phyloP scores from a whole-genome alignment of 352 stramenopile species.

The Phytophthora agathidicida region DNA sequence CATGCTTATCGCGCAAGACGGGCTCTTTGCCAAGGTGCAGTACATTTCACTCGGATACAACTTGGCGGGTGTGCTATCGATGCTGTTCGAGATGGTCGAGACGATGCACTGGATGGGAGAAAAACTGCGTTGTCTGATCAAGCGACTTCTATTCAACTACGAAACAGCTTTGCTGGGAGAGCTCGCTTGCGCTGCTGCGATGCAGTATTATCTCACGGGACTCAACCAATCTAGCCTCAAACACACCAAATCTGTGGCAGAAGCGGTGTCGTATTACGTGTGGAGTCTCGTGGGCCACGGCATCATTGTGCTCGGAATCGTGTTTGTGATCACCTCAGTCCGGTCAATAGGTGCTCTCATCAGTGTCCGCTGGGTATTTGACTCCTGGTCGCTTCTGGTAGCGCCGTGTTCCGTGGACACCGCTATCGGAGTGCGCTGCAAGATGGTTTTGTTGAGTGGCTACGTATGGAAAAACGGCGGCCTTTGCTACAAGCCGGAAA shows the following conservation, averaged over 20 bases:
- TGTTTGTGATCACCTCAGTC: constrained; percentile 24
- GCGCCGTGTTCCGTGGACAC: constrained; percentile 24
- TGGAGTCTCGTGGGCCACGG: constrained; percentile 34
- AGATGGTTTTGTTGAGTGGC: constrained; percentile 28
- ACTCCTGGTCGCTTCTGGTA: constrained; percentile 7
- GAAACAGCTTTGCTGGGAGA: constrained; percentile 35
- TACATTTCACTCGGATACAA: constrained; percentile 44
- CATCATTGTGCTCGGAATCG: constrained; percentile 33
- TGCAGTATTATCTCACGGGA: constrained; percentile 34
- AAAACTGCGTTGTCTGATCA: constrained; percentile 22
- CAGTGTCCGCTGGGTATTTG: constrained; percentile 9
- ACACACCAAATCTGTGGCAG: constrained; percentile 6
- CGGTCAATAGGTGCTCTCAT: constrained; percentile 25
- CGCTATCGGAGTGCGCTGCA: constrained; percentile 12
- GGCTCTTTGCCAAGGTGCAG: constrained; percentile 35
- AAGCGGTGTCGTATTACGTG: constrained; percentile 33
- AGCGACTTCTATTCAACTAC: constrained; percentile 38
- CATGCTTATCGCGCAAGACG: constrained; percentile 38
- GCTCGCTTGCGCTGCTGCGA: constrained; percentile 14
- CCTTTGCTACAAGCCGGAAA: constrained; percentile 29
- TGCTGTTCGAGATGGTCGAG: constrained; percentile 36
- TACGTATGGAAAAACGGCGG: constrained; percentile 31
- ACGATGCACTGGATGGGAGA: constrained; percentile 32
- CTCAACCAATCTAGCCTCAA: constrained; percentile 35
- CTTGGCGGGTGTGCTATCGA: constrained; percentile 27